phyloP scores from a whole-genome alignment of 768 basidiomycete species.

The Rhodosporidiobolus odoratus region DNA sequence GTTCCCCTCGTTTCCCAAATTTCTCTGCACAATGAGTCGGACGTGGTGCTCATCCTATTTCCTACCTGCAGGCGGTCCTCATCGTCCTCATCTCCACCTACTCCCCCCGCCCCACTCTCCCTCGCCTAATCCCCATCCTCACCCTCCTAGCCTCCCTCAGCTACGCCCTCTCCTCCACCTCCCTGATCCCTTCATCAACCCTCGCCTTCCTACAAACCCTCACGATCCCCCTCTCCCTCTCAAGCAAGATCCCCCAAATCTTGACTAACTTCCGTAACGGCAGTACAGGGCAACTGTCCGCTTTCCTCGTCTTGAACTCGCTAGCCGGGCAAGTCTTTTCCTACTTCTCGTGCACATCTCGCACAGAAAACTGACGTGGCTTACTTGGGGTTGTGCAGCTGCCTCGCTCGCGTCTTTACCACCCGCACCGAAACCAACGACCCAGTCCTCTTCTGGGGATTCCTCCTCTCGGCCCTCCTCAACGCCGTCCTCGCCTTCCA shows the following conservation, averaged over 20 bases:
- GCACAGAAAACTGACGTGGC: background rate
- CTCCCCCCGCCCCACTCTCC: conserved; percentile 41
- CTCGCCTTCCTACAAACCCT: conserved; percentile 71
- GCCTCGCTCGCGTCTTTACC: conserved; percentile 86
- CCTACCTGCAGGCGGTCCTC: conserved; percentile 20
- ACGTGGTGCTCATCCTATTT: background rate
- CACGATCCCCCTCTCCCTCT: conserved; percentile 83
- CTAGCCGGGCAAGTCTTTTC: conserved; percentile 55
- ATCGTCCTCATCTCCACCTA: conserved; percentile 36
- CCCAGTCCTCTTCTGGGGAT: conserved; percentile 70
- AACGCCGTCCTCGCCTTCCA: conserved; percentile 62
- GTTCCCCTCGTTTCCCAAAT: conserved; percentile 46
- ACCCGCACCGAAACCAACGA: conserved; percentile 86
- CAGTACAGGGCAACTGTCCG: conserved; percentile 88
- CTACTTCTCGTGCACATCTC: no score
- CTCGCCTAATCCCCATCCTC: conserved; percentile 45
- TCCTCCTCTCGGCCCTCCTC: conserved; percentile 70
- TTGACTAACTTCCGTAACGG: conserved; percentile 64
- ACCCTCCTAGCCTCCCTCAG: conserved; percentile 49
- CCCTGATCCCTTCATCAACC: conserved; percentile 49
- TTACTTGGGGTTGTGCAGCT: conserved; percentile 44
- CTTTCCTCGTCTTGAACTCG: conserved; percentile 84
- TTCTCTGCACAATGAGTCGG: background rate
- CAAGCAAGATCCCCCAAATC: conserved; percentile 94
- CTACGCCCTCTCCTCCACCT: conserved; percentile 46